Conservation (phyloP, 352 stramenopile genomes). For the Pythium scleroteichum region DNA sequence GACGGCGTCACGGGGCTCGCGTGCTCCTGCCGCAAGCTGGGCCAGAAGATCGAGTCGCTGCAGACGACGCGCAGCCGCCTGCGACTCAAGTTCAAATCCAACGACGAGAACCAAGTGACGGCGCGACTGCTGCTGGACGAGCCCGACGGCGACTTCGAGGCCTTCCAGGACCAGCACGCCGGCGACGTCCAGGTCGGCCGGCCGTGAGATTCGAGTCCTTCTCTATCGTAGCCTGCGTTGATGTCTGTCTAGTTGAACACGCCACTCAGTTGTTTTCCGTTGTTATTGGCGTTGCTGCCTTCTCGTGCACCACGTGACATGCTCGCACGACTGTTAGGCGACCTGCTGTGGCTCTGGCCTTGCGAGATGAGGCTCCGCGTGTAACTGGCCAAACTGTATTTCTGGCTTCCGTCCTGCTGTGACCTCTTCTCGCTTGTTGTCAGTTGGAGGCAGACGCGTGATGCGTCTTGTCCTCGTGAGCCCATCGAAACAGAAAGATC, state of each 20-base stretch:
- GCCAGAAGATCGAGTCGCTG: conserved; percentile 27
- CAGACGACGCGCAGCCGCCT: conserved; percentile 23
- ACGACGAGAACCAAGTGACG: conserved; percentile 12
- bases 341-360: too few species aligned
- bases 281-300: too few species aligned
- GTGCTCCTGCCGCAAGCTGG: conserved; percentile 32
- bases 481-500: too few species aligned
- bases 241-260: neutral
- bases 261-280: too few species aligned
- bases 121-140: conserved; percentile 12
- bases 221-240: neutral
- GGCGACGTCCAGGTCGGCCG: conserved; percentile 6
- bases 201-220: neutral
- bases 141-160: conserved; percentile 20
- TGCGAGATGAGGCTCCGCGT: too few species aligned
- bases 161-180: conserved; percentile 18
- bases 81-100: conserved; percentile 24
- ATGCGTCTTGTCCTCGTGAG: too few species aligned
- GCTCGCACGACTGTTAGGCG: too few species aligned
- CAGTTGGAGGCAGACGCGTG: too few species aligned
- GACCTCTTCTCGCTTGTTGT: too few species aligned
- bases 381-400: too few species aligned
- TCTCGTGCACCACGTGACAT: too few species aligned
- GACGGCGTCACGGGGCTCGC: neutral
- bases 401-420: too few species aligned